phyloP scores from a whole-genome alignment of 768 basidiomycete species.

The Exidia glandulosa region DNA sequence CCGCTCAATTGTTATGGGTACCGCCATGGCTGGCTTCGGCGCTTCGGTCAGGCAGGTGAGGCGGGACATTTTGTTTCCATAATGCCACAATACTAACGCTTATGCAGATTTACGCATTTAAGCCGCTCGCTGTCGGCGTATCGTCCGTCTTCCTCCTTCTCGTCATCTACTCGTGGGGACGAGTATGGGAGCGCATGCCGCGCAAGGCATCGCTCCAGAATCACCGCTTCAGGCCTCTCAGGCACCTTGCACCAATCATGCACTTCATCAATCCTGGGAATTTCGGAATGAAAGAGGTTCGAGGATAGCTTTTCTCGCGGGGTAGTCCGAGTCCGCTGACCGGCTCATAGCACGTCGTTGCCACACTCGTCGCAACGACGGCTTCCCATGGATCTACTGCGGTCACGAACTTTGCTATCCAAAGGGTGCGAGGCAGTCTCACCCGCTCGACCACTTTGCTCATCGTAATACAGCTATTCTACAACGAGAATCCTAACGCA shows the following conservation, averaged over 20 bases:
- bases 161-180: slow-evolving; percentile 38
- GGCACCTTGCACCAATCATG: slow-evolving; percentile 28
- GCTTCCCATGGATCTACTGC: slow-evolving; percentile 42
- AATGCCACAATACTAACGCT: not conserved
- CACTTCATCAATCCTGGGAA: slow-evolving; percentile 45
- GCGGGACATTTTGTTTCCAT: not conserved
- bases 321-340: not conserved
- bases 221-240: slow-evolving; percentile 23
- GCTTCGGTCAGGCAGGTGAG: slow-evolving; percentile 46
- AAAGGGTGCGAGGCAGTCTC: slow-evolving; percentile 28
- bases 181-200: slow-evolving; percentile 30
- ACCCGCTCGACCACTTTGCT: not conserved
- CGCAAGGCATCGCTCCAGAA: slow-evolving; percentile 27
- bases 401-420: slow-evolving; percentile 51
- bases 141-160: slow-evolving; percentile 49
- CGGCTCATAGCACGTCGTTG: slow-evolving; percentile 38
- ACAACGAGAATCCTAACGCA: slow-evolving; percentile 42
- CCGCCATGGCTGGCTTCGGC: slow-evolving; percentile 43
- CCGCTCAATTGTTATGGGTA: slow-evolving; percentile 43
- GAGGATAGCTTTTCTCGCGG: slow-evolving; percentile 3
- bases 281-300: slow-evolving; percentile 48
- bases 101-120: slow-evolving; percentile 45
- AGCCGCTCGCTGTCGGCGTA: slow-evolving; percentile 40
- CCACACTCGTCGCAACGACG: slow-evolving; percentile 45
- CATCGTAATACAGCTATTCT: slow-evolving; percentile 35